Base-by-base conservation (phyloP, 2,329 filamentous ascomycete genomes). In the Gremmenia infestans region DNA sequence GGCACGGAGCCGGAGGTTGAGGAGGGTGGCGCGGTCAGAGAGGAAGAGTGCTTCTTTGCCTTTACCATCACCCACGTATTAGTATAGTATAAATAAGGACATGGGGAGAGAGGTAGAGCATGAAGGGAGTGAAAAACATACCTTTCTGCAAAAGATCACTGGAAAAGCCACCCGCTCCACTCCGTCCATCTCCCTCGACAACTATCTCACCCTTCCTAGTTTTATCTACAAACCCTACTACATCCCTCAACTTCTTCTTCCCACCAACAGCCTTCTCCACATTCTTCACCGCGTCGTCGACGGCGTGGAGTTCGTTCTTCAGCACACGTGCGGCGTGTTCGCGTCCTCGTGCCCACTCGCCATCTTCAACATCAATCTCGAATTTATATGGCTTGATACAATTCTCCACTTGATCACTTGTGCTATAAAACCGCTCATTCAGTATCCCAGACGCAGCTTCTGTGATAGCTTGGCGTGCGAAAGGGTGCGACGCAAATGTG, bases 361-460 rank as follows among this genome's bases (percentile, higher is more conserved):
- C 79, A 40, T 92, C 89, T 67, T 96, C 91, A 46, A 99, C 86
- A 65, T 99, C 94, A 56, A 99, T 96, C 60, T 97, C 91, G 64
- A 93, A 97, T 71, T 99, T 99, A 78, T 93, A 99, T 0, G 95
- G 94, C 72, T 99, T 99, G 73, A 99, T 95, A 70, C 93, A 99
- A 70, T 97, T 97, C 72, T 99, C 94, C 1, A 99, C 89, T 73
- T 97, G 94, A 67, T 99, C 95, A 60, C 89, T 94, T 1, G 95
- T 99, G 72, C 93, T 94, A 74, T 97, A 97, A 61, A 96, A 96
- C 14, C 93, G 81, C 67, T 99, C 94, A 62, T 94, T 94, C 12
- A 99, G 76, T 52, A 99, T 97, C 25, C 85, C 88, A 0, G 90
- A 88, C 1, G 91, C 91, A 1, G 94, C 92, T 65, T 97, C 91